A percentile compares a stretch with the other conserved stretches of the same genome.
These are phyloP conservation scores for Crithidia acanthocephali DNA, from an alignment of 208 protist species.

Conservation along the genomic window DNA sequence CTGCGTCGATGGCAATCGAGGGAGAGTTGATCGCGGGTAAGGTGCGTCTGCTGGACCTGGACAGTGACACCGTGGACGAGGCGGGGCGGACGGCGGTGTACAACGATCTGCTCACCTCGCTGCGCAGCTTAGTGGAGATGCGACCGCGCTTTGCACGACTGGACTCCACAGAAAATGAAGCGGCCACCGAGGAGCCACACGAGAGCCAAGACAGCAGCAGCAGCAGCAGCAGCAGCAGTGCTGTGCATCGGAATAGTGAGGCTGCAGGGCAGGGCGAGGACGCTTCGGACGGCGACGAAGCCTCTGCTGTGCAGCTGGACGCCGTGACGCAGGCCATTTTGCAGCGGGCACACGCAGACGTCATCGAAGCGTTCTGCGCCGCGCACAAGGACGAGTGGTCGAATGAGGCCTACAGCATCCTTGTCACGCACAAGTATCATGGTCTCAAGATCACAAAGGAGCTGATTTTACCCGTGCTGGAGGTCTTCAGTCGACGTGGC, in stretches of 20 bases:
- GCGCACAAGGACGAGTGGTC: conserved; percentile 65
- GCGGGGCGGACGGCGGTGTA: conserved; percentile 63
- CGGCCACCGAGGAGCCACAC: not conserved
- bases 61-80: conserved; percentile 61
- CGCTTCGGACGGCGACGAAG: not conserved
- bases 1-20: conserved; percentile 68
- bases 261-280: not conserved
- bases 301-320: conserved; percentile 25
- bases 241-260: not conserved
- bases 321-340: conserved; percentile 40
- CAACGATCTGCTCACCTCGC: conserved; percentile 72
- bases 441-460: conserved; percentile 75
- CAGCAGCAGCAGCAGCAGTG: not conserved
- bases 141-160: conserved; percentile 45
- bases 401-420: conserved; percentile 82
- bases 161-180: not conserved
- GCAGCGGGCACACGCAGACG: conserved; percentile 55
- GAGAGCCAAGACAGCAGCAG: not conserved
- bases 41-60: conserved; percentile 67
- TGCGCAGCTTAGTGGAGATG: conserved; percentile 80
- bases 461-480: conserved; percentile 60
- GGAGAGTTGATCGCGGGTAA: conserved; percentile 78
- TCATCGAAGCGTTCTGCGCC: conserved; percentile 56
- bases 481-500: conserved; percentile 64
- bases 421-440: conserved; percentile 91